Percentiles rank a stretch among this genome's conserved stretches.
phyloP scores from a whole-genome alignment of 371 early-diverging fungal genomes.

The Apophysomyces trapeziformis region DNA sequence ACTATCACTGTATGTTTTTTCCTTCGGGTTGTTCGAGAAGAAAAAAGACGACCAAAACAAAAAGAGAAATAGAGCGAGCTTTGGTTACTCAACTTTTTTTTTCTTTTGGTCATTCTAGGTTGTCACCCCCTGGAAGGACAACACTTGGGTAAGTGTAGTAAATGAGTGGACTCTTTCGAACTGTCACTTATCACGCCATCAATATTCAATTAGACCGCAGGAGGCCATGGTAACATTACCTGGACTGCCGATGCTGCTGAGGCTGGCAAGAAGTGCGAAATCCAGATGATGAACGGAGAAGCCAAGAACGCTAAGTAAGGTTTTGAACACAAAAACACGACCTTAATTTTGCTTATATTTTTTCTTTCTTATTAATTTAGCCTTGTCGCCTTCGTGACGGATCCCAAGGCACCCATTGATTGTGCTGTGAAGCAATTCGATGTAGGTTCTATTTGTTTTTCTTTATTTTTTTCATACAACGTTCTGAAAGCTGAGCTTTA shows the following conservation, averaged over 20 bases:
- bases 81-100: slow-evolving; percentile 4
- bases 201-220: slow-evolving; percentile 31
- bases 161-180: no score
- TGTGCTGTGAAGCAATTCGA: slow-evolving; percentile 25
- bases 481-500: slow-evolving; percentile 1
- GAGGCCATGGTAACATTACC: slow-evolving; percentile 48
- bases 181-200: no score
- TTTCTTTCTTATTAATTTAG: slow-evolving; percentile 5
- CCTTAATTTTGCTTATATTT: neutral
- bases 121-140: slow-evolving; percentile 45
- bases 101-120: slow-evolving; percentile 28
- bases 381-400: slow-evolving; percentile 32
- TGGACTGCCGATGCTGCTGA: slow-evolving; percentile 42
- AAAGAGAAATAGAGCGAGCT: no score
- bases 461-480: neutral
- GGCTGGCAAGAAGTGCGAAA: slow-evolving; percentile 39
- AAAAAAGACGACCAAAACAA: neutral
- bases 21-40: neutral
- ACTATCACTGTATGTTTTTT: slow-evolving; percentile 23
- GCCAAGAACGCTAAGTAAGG: slow-evolving; percentile 46
- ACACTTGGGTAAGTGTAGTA: slow-evolving; percentile 40
- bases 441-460: slow-evolving; percentile 10
- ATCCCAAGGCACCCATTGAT: slow-evolving; percentile 23
- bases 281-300: slow-evolving; percentile 49
- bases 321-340: no score